Conservation (phyloP, 208 protist species). For the Leptomonas seymouri region DNA sequence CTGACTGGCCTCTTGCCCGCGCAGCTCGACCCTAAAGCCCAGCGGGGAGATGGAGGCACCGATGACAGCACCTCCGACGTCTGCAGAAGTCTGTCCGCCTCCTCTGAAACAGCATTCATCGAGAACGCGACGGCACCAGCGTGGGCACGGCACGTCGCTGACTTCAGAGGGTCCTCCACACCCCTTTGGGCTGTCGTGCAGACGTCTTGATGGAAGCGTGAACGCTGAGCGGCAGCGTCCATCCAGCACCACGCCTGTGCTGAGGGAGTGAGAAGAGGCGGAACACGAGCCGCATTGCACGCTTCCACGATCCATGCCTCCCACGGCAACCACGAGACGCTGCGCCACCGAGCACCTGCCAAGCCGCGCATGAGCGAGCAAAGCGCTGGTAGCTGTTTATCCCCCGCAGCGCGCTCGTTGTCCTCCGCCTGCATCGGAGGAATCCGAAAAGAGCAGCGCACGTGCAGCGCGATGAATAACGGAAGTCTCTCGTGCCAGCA, state of each 20-base stretch:
- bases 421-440: too few species aligned
- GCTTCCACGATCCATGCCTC: slow-evolving; percentile 6
- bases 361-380: neutral
- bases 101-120: neutral
- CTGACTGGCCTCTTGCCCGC: neutral
- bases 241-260: neutral
- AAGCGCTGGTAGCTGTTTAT: neutral
- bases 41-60: neutral
- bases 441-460: too few species aligned
- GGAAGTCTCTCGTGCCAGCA: neutral
- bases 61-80: neutral
- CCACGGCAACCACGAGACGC: slow-evolving; percentile 33
- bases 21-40: too few species aligned
- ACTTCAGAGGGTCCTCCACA: too few species aligned
- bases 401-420: too few species aligned
- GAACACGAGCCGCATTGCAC: slow-evolving; percentile 1
- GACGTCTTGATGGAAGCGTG: neutral
- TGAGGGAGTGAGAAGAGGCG: neutral
- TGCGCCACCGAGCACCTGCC: slow-evolving; percentile 2
- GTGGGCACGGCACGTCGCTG: too few species aligned
- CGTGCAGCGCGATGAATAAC: neutral
- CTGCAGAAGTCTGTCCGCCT: neutral
- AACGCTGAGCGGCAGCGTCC: neutral
- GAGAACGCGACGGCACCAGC: neutral
- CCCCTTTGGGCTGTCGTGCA: too few species aligned